Evolutionary conservation across 2,329 filamentous ascomycete species (phyloP), one percentile per base, ranked within the genome.

Genomic region (Volutella citrinella): DNA sequence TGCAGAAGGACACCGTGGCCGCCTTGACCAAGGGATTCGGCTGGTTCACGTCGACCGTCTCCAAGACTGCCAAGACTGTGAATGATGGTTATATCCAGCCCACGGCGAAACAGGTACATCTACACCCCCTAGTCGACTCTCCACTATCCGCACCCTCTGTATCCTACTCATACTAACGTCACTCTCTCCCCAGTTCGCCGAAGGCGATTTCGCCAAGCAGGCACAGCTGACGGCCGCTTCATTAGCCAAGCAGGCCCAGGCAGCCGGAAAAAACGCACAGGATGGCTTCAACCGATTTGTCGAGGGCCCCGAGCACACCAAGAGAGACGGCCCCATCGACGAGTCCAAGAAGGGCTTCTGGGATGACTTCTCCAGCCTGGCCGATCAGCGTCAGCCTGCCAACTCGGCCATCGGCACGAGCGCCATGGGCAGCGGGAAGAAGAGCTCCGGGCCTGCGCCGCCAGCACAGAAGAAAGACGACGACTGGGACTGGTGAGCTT

Each of bases 81-180:
- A 95, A 96, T 59, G 84, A 93, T 48, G 80, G 84, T 20, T 96
- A 88, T 65, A 87, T 98, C 34, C 89, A 95, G 64, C 93, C 93
- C 9, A 93, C 89, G 18, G 88, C 93, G 42, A 85, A 87, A 56
- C 86, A 89, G 78, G 85, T 89, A 71, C 42, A 48, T 40, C 23
- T n/a, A 19, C 16, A 31, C 30, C 9, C 30, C 19, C 17, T n/a
- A n/a, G 22, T 25, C 6, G 21, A n/a, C 5, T 3, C 8, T 14
- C 13, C 18, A 13, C 5, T 10, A 25, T 40, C 12, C 18, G 15
- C 52, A 32, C 16, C 20, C 22, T 28, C 19, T 24, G n/a, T n/a
- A n/a, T n/a, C n/a, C n/a, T 19, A 27, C n/a, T 38, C 14, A 24
- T 35, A 31, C 51, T 62, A 48, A 60, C 45, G 41, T 32, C 9